phyloP scores from a whole-genome alignment of 2,329 filamentous ascomycete genomes.

The Aspergillus sp. region DNA sequence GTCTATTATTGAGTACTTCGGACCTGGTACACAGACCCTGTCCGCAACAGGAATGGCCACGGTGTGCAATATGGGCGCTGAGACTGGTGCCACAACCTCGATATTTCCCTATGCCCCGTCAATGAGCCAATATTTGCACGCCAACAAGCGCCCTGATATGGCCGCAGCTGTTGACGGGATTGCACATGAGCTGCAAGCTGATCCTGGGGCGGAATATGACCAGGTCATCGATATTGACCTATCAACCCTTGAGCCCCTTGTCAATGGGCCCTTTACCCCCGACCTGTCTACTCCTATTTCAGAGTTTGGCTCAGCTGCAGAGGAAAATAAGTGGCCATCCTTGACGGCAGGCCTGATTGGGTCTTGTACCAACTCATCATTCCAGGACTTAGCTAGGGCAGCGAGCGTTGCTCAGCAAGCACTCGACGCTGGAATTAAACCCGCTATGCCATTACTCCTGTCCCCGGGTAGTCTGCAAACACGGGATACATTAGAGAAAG shows the following conservation, averaged over 20 bases:
- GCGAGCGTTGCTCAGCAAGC: conserved; percentile 91
- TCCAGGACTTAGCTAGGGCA: conserved; percentile 89
- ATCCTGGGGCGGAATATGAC: conserved; percentile 92
- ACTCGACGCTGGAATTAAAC: conserved; percentile 86
- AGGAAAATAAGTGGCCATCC: conserved; percentile 86
- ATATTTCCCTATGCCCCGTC: conserved; percentile 97
- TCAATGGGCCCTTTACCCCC: conserved; percentile 98
- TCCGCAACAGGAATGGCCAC: conserved; percentile 87
- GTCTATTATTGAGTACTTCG: conserved; percentile 62
- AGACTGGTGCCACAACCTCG: conserved; percentile 76
- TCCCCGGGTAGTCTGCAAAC: conserved; percentile 97
- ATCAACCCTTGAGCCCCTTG: conserved; percentile 89
- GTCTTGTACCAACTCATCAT: conserved; percentile 92
- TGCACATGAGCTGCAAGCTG: conserved; percentile 78
- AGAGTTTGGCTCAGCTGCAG: conserved; percentile 92
- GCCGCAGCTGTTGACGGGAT: conserved; percentile 62
- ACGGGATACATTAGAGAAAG: conserved; percentile 84
- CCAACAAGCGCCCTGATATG: conserved; percentile 90
- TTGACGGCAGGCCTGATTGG: conserved; percentile 95
- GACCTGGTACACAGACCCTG: conserved; percentile 71
- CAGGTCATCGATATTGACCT: conserved; percentile 96
- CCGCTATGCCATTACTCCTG: conserved; percentile 94
- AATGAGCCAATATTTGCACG: conserved; percentile 92
- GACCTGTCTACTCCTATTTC: conserved; percentile 97
- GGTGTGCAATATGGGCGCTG: conserved; percentile 68